Base-by-base conservation (phyloP, 768 basidiomycete genomes). In the Phanerochaete sordida region DNA sequence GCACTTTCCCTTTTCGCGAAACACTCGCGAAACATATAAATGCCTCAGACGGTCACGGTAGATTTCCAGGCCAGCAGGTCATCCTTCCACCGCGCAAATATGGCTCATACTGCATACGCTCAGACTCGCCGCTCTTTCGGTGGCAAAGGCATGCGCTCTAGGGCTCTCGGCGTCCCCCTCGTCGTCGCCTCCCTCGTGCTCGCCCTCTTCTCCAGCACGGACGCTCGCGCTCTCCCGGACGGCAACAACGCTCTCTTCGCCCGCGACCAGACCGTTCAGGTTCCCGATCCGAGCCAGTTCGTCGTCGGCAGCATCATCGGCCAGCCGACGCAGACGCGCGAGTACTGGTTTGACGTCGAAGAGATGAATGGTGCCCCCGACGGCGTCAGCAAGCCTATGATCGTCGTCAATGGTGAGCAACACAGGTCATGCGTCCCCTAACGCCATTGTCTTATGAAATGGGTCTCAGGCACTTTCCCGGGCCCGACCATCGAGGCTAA, bases 341-440 rank as follows among this genome's bases (percentile, higher is more conserved):
- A 70, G 31, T 80, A 74, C 55, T 73, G 75, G 48, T 82, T 80
- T 71, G 73, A 72, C n/a, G 26, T 82, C 12, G 69, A 72, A 12
- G 67, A 75, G 62, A 66, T 73, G 24, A 60, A 60, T 2, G 75
- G 76, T 1, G 69, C 78, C 0, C 79, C 77, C 1, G 78, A 81
- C 61, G 80, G 76, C 46, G 69, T 75, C 33, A 64, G 74, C 46
- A 73, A 75, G 45, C 66, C 66, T 1, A 78, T 81, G 77, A 67
- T 81, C 3, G 80, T 80, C 46, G 79, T 82, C 30, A 82, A 82
- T 28, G 76, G 80, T 73, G 44, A 33, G 21, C n/a, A n/a, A 2
- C 50, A 16, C 49, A 26, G 50, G 3, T 27, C 58, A 26, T 2
- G n/a, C 28, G 19, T 21, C 3, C 24, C 23, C 26, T 21, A 2